Percentiles rank a stretch among this genome's conserved stretches.
These are phyloP conservation scores for Cryptococcus sp. DNA, from an alignment of 1,284 basidiomycete genomes.

Conservation along the genomic window DNA sequence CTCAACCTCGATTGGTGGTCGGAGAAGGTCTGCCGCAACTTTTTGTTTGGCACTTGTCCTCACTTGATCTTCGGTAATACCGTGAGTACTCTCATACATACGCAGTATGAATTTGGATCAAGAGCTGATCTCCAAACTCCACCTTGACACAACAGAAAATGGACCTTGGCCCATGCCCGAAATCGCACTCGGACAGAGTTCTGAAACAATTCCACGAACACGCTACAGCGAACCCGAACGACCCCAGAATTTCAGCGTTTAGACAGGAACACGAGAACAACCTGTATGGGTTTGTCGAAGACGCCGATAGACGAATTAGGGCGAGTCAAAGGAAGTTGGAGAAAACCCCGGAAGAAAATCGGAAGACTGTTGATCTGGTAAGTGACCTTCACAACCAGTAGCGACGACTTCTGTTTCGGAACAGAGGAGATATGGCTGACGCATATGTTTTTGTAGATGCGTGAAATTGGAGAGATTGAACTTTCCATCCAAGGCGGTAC, in stretches of 20 bases:
- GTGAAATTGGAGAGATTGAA: conserved; percentile 99
- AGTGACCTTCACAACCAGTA: conserved; percentile 22
- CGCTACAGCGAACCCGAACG: conserved; percentile 68
- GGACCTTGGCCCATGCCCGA: conserved; percentile 97
- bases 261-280: conserved; percentile 94
- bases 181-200: conserved; percentile 91
- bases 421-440: too few relatives aligned
- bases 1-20: conserved; percentile 93
- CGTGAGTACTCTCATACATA: conserved; percentile 59
- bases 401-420: background rate
- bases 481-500: conserved; percentile 97
- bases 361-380: conserved; percentile 93
- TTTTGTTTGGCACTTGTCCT: conserved; percentile 95
- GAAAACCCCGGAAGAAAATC: conserved; percentile 99
- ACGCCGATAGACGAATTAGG: conserved; percentile 94
- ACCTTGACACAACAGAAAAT: conserved; percentile 73
- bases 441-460: conserved; percentile 65
- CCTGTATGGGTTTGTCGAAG: conserved; percentile 93
- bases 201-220: conserved; percentile 87
- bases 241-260: conserved; percentile 78
- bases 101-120: background rate
- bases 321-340: conserved; percentile 92
- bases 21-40: conserved; percentile 99
- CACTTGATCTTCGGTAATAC: conserved; percentile 98
- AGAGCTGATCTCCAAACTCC: background rate